A percentile compares a stretch with the other conserved stretches of the same genome.
These are phyloP conservation scores for Tuber indicum DNA, from an alignment of 495 filamentous ascomycete species.

Conservation along the genomic window DNA sequence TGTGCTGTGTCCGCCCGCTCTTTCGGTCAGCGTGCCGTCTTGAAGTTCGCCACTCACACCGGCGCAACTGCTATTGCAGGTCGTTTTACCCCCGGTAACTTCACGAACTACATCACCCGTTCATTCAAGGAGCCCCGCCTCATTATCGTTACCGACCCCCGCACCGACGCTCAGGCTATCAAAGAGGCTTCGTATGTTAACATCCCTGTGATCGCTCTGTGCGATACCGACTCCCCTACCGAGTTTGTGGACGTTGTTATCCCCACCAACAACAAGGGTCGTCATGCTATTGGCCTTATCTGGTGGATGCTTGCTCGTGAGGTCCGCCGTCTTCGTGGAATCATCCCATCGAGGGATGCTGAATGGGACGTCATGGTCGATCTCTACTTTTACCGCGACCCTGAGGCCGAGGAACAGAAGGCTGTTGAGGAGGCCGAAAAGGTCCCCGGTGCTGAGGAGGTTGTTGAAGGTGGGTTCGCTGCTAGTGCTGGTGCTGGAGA, in stretches of 20 bases:
- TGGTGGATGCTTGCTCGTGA: constrained; percentile 99
- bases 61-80: constrained; percentile 96
- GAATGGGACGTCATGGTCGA: constrained; percentile 99
- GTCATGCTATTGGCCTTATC: constrained; percentile 93
- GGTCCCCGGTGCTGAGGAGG: constrained; percentile 74
- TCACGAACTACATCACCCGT: constrained; percentile 99
- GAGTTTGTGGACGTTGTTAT: constrained; percentile 99
- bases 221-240: constrained; percentile 98
- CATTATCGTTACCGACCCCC: constrained; percentile 98
- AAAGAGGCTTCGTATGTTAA: constrained; percentile 99
- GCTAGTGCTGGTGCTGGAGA: constrained; percentile 52
- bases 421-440: constrained; percentile 53
- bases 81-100: constrained; percentile 99
- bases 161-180: constrained; percentile 99
- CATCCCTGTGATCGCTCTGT: constrained; percentile 98
- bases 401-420: constrained; percentile 73
- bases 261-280: constrained; percentile 99
- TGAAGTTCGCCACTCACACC: constrained; percentile 98
- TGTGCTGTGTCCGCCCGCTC: constrained; percentile 98
- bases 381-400: constrained; percentile 99
- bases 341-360: constrained; percentile 82
- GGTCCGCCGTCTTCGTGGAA: constrained; percentile 96
- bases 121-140: constrained; percentile 99
- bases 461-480: constrained; percentile 71
- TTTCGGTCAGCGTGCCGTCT: constrained; percentile 97